These are phyloP conservation scores for Tulasnella sp. DNA, from an alignment of 768 basidiomycete genomes.

Conservation along the genomic window DNA sequence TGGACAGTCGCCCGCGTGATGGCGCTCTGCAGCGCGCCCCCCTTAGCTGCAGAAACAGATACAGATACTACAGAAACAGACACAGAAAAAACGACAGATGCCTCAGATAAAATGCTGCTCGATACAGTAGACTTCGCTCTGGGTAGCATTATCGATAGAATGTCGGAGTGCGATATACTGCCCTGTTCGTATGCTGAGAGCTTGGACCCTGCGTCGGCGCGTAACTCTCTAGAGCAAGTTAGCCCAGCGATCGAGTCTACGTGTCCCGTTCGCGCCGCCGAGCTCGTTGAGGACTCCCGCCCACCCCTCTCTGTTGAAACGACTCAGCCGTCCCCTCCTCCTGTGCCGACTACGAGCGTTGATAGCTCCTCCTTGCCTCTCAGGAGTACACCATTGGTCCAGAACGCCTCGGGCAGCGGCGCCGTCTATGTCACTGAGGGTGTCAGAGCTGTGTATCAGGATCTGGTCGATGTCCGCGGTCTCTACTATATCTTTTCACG, in stretches of 20 bases:
- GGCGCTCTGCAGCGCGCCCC: too few relatives aligned
- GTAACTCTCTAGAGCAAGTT: background rate
- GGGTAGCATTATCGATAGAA: background rate
- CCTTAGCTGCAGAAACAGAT: background rate
- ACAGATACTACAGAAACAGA: background rate
- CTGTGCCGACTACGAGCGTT: too few relatives aligned
- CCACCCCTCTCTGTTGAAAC: too few relatives aligned
- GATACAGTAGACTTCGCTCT: background rate
- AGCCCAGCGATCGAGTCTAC: too few relatives aligned
- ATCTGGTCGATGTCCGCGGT: background rate
- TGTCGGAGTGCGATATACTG: background rate
- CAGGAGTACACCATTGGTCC: background rate
- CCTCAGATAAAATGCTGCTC: background rate
- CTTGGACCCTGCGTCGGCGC: too few relatives aligned
- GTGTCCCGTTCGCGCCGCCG: too few relatives aligned
- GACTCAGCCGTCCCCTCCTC: too few relatives aligned
- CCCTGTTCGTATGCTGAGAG: background rate
- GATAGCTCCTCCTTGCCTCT: too few relatives aligned
- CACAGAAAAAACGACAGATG: background rate
- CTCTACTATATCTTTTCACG: background rate
- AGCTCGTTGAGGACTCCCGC: too few relatives aligned
- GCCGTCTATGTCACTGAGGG: background rate
- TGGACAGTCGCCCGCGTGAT: too few relatives aligned
- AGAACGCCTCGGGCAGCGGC: background rate
- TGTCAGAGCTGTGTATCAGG: background rate